Base-by-base conservation (phyloP, 2,329 filamentous ascomycete species). In the Davidsoniella virescens region DNA sequence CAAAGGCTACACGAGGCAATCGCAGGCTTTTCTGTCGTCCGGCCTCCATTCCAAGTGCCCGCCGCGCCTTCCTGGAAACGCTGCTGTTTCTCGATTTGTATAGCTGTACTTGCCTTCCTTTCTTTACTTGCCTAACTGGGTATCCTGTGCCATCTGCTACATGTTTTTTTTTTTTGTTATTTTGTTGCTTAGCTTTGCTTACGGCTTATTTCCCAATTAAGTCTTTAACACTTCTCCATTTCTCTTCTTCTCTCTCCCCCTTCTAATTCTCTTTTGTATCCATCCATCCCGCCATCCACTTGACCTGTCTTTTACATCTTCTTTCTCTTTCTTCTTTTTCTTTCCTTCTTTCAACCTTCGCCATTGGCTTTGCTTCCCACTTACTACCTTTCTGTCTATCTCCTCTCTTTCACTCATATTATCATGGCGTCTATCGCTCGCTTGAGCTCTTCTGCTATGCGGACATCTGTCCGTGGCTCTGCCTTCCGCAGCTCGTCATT, bases 341-440 rank as follows among this genome's bases (percentile, higher is more conserved):
- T 55, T 43, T 45, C 39, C n/a, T 45, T 41, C 44, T 46, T 37
- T 14, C 42, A 44, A 40, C 42, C 23, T 25, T 12, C 20, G 18
- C 36, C 38, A 47, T 7, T 49, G n/a, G 14, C 25, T 50, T 18
- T 37, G 20, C 38, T 47, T 51, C 14, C 25, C 50, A 8, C n/a
- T 33, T 29, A 45, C 47, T 48, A 44, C 38, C 16, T 18, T 18
- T 38, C n/a, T 33, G 18, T 20, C 18, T 20, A 20, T 20, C 57
- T 57, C 49, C 54, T 49, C 55, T 56, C 50, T 57, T 56, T 53
- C 54, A 56, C 54, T 61, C 47, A 54, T 48, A 45, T 52, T 63
- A 76, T 70, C 70, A 94, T 94, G 86, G 83, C 87, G 65, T 80
- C 86, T 64, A 76, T 85, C 65, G 70, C 92, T 65, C 83, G 86